A percentile compares a stretch with the other conserved stretches of the same genome.
Conservation (phyloP, 192 early-diverging fungal species). For the Gigaspora rosea region DNA sequence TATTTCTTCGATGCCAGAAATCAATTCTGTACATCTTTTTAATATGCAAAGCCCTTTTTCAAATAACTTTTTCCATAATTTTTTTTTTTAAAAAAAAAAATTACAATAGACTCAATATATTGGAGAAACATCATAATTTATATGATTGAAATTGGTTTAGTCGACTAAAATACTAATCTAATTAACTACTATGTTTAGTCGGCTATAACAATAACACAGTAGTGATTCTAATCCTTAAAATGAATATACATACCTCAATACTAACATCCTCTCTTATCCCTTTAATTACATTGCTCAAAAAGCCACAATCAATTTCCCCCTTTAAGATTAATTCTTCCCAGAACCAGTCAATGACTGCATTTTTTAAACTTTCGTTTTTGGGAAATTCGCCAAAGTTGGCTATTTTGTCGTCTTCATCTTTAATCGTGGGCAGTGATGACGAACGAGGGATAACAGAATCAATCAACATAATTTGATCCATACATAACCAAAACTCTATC, state of each 20-base stretch:
- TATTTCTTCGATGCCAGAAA: slow-evolving; percentile 23
- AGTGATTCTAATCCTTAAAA: not conserved
- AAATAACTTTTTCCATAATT: not conserved
- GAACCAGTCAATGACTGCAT: slow-evolving; percentile 11
- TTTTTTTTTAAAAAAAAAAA: not conserved
- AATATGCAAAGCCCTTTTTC: slow-evolving; percentile 6
- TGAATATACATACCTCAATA: not conserved
- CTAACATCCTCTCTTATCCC: slow-evolving; percentile 22
- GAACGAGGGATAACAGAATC: not conserved
- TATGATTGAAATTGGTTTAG: too few species aligned
- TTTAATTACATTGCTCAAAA: slow-evolving; percentile 3
- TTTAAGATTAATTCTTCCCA: slow-evolving; percentile 28
- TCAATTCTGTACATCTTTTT: not conserved
- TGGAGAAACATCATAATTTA: not conserved
- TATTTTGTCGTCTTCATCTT: too few species aligned
- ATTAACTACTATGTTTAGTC: too few species aligned
- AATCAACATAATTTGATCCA: slow-evolving; percentile 16
- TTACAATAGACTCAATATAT: not conserved
- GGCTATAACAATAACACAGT: too few species aligned
- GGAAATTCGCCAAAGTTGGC: too few species aligned
- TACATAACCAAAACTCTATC: slow-evolving; percentile 16
- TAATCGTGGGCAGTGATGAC: too few species aligned
- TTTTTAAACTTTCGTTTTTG: not conserved
- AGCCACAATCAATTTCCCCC: not conserved
- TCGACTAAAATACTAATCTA: too few species aligned